Base-by-base conservation (phyloP, 192 early-diverging fungal genomes). In the Podila horticola region DNA sequence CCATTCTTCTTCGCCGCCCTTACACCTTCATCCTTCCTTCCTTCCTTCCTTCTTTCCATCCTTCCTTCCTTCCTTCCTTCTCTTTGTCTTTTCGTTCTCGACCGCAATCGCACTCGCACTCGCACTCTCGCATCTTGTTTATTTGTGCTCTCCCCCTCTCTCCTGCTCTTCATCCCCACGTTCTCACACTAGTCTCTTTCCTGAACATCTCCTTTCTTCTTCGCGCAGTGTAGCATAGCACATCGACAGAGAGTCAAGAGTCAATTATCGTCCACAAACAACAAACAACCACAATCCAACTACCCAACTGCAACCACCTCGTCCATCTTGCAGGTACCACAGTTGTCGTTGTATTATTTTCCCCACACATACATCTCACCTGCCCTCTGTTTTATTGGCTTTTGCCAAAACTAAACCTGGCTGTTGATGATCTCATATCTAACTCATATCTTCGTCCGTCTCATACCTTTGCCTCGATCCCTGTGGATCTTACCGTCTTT, bases 1-100 rank as follows among this genome's bases (percentile, higher is more conserved):
- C 45, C 64, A 29, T 49, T 66, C 48, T 45, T 24, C 64, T 24
- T 29, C 41, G 20, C 64, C 24, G 20, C 64, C 28, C 30, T 66
- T 29, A 52, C 28, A 28, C 28, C 19, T 49, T 5, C 24, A 6
- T n/a, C 19, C 33, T 41, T 62, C 61, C 45, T 11, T 64, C 26
- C 24, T 1, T 64, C 36, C 3, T 49, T 20, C 26, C 50, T 65
- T 48, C 24, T 64, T n/a, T 49, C 13, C 24, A 6, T n/a, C 19
- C 33, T 41, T 62, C 61, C 45, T 11, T 64, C 26, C 24, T 1
- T 64, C 36, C 3, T 49, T 20, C 26, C 50, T 65, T 48, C 24
- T 64, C 3, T 62, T 63, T 15, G n/a, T 29, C 9, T 36, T 48
- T 13, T 66, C 15, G 33, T 38, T 28, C 28, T 20, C n/a, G 11